Base-by-base conservation (phyloP, 352 stramenopile genomes). In the Phytophthora tentaculata region DNA sequence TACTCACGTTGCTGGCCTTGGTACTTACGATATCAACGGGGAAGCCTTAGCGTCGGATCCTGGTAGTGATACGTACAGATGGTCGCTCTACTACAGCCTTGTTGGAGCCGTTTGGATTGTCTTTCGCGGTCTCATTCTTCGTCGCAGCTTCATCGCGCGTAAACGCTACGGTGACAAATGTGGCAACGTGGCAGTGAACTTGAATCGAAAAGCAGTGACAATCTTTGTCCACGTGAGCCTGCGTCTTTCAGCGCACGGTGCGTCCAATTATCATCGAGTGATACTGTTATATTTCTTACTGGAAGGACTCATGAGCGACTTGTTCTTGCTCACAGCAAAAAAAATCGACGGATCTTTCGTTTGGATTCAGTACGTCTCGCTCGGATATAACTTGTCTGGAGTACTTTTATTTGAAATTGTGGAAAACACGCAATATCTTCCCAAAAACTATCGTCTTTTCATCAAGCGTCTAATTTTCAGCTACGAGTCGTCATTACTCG, bases 301-400 rank as follows among this genome's bases (percentile, higher is more conserved):
- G 5, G 56, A 63, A 56, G 56, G 56, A 3, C 26, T 56, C 19
- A 63, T 63, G 56, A 56, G 56, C 43, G 56, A 63, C 44, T 37
- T 56, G 43, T 56, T 63, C 19, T 45, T 63, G 24, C 39, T 56
- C 19, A 43, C 56, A 37, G 43, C 43, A 14, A 63, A 43, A 12
- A n/a, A n/a, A n/a, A n/a, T n/a, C n/a, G 26, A 63, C 22, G 56
- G 56, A 9, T 37, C 56, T 55, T 63, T 55, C n/a, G 9, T 10
- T 37, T 63, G 43, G 44, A 53, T 63, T 29, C 56, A 43, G 10
- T 43, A 43, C 14, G 35, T 43, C 13, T 43, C 35, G 6, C 35
- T 43, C 14, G 35, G 56, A 26, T 63, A 56, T 10, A 63, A 63
- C 20, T 35, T 63, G 19, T 63, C 44, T 12, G 56, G 56, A 3